Percentiles rank a stretch among this genome's conserved stretches.
phyloP scores from a whole-genome alignment of 2,329 filamentous ascomycete genomes.

The Alternaria sp. region DNA sequence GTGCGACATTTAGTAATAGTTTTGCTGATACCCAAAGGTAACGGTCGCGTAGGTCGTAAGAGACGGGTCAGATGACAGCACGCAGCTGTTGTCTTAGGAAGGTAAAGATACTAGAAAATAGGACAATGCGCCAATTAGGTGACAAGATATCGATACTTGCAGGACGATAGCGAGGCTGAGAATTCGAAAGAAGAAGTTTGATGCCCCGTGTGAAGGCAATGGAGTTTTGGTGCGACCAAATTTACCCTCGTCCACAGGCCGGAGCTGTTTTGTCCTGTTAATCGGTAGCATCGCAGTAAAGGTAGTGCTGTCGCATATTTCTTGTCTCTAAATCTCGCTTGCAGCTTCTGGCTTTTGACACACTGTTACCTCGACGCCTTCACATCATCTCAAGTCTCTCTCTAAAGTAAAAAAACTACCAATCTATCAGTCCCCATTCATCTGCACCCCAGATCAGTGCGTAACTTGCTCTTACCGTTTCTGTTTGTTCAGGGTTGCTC shows the following conservation, averaged over 20 bases:
- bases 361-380: not conserved
- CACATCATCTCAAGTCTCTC: not conserved
- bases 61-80: not conserved
- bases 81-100: not conserved
- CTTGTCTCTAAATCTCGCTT: not conserved
- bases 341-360: not conserved
- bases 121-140: not conserved
- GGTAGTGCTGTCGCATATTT: not conserved
- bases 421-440: not conserved
- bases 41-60: not conserved
- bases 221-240: not conserved
- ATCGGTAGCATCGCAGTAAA: not conserved
- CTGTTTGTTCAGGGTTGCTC: not conserved
- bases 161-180: not conserved
- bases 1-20: not conserved
- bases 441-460: too few relatives aligned
- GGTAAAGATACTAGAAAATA: too few relatives aligned
- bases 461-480: not conserved
- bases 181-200: not conserved
- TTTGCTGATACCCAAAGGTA: not conserved
- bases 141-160: not conserved
- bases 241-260: too few relatives aligned
- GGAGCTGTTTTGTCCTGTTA: not conserved
- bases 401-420: not conserved
- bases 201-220: not conserved